Base-by-base conservation (phyloP, 257 asterid genomes). In the Nicotiana tabacum region DNA sequence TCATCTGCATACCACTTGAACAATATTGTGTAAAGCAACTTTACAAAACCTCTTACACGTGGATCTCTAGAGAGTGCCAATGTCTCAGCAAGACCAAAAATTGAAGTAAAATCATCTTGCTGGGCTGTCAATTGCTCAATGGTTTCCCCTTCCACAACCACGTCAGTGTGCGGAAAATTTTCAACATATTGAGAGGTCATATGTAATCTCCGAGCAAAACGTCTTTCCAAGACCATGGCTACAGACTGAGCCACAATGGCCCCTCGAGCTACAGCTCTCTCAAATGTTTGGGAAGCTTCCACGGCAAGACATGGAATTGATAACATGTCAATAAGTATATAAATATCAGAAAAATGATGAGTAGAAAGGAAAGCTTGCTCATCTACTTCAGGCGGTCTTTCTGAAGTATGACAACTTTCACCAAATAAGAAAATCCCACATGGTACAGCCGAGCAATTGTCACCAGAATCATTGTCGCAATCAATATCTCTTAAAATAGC, bases 211-310 rank as follows among this genome's bases (percentile, higher is more conserved):
- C 88, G 88, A 69, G 94, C 88, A 79, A 93, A 90, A 57, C 95
- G 92, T 80, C 90, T 91, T 85, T 96, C 97, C 91, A 96, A 85
- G 77, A 89, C 96, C 87, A 90, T 82, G 29, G 93, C 95, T 62
- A 94, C 87, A 82, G 93, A 90, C 84, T 90, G 97, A 77, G 97
- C 90, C 86, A 82, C 85, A 84, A 94, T 81, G 56, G 90, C 88
- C 66, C 99, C 99, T 80, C 95, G 93, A 76, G 92, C 95, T 80
- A 96, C 93, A 81, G 97, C 97, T 92, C 93, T 91, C 91, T 96
- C 98, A 88, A 96, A 94, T 78, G 93, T 90, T 85, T 92, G 97
- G 83, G 98, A 91, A 78, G 98, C 97, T 88, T 96, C 98, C 81
- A 90, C 90, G 35, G 97, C 93, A 37, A 94, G 91, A 85, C 96